Percentiles rank a stretch among this genome's conserved stretches.
Conservation (phyloP, 441 rosid species). For the Capsella rubella region DNA sequence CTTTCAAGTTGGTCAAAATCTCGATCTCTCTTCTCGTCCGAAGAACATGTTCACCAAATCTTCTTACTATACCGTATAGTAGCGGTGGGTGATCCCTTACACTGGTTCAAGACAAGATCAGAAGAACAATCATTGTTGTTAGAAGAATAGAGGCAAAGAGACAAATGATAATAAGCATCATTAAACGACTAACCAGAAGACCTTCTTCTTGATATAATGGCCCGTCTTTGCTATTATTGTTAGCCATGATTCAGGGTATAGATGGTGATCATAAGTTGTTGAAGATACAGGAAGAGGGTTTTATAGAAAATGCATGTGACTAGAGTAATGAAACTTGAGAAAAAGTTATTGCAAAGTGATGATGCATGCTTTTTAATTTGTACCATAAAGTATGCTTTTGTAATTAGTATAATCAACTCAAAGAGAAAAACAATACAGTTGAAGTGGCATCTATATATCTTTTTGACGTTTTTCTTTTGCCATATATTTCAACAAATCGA, state of each 20-base stretch:
- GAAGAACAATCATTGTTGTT: slow-evolving; percentile 22
- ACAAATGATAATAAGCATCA: slow-evolving; percentile 18
- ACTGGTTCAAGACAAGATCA: slow-evolving; percentile 13
- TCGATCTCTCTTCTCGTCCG: slow-evolving; percentile 30
- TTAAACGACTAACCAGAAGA: slow-evolving; percentile 36
- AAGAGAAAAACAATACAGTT: not conserved
- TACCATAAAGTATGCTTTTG: slow-evolving; percentile 36
- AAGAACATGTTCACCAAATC: slow-evolving; percentile 5
- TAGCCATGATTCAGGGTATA: slow-evolving; percentile 24
- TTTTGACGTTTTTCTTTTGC: not conserved
- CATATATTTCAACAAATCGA: slow-evolving; percentile 21
- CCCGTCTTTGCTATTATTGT: slow-evolving; percentile 17
- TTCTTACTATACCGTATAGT: not conserved
- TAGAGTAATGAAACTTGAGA: slow-evolving; percentile 27
- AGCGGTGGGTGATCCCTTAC: slow-evolving; percentile 14
- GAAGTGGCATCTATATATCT: slow-evolving; percentile 3
- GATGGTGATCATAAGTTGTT: slow-evolving; percentile 30
- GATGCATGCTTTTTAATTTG: slow-evolving; percentile 30
- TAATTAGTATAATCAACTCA: slow-evolving; percentile 35
- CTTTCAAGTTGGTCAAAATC: slow-evolving; percentile 19
- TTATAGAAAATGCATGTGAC: slow-evolving; percentile 41
- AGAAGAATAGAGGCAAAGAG: not conserved
- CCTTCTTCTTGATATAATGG: slow-evolving; percentile 25
- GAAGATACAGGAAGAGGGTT: slow-evolving; percentile 16
- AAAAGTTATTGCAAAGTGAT: slow-evolving; percentile 43